phyloP scores from a whole-genome alignment of 2,329 filamentous ascomycete species.

The Periconia digitata region DNA sequence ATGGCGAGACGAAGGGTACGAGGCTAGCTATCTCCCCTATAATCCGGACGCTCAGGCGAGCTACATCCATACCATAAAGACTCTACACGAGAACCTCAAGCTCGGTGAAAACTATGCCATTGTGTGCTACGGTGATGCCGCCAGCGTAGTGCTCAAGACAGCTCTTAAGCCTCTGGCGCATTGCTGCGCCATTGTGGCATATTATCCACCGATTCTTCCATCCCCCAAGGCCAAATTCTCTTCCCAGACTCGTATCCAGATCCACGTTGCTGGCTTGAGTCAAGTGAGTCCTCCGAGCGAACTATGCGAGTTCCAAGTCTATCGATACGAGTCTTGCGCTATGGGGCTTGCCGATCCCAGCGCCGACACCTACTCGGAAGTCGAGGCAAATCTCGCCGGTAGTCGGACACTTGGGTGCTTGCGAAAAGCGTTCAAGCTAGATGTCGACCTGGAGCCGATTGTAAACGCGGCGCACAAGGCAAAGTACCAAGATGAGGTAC shows the following conservation, averaged over 20 bases:
- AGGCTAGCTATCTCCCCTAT: conserved; percentile 43
- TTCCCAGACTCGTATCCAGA: conserved; percentile 37
- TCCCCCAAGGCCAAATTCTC: conserved; percentile 43
- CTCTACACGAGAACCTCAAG: conserved; percentile 43
- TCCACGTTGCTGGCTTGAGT: conserved; percentile 46
- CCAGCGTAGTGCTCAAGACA: conserved; percentile 42
- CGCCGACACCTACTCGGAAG: conserved; percentile 41
- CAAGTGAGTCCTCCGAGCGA: conserved; percentile 29
- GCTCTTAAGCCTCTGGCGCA: conserved; percentile 46
- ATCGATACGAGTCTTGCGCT: conserved; percentile 42
- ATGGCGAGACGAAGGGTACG: conserved; percentile 48
- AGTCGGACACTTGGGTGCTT: conserved; percentile 44
- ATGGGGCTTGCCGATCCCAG: conserved; percentile 48
- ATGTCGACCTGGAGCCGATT: conserved; percentile 37
- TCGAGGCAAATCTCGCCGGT: conserved; percentile 47
- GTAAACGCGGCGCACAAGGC: conserved; percentile 36
- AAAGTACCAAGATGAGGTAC: conserved; percentile 36
- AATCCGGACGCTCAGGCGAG: conserved; percentile 22
- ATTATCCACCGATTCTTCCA: conserved; percentile 46
- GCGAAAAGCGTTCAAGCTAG: conserved; percentile 40
- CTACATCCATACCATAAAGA: conserved; percentile 37
- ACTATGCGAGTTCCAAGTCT: conserved; percentile 42
- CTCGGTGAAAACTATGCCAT: conserved; percentile 41
- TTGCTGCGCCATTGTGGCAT: conserved; percentile 45
- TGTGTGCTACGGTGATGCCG: conserved; percentile 46